Conservation (phyloP, 2,329 filamentous ascomycete genomes). For the Sporothrix dimorphospora region DNA sequence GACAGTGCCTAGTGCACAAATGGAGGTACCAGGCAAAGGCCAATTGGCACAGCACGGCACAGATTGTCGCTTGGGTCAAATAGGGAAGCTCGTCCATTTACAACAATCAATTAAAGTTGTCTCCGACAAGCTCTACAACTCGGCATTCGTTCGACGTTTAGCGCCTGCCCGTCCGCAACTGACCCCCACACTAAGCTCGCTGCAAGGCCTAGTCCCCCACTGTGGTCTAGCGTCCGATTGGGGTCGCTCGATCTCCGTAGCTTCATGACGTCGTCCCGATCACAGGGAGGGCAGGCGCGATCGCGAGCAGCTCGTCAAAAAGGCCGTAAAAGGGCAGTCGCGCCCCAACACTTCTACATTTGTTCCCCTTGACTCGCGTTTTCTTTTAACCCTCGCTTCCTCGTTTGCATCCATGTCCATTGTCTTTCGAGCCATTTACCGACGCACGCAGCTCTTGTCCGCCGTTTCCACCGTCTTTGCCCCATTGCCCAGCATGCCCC, state of each 20-base stretch:
- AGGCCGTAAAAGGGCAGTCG: background rate
- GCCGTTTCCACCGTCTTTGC: background rate
- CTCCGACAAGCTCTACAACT: too few species aligned
- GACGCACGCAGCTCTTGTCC: background rate
- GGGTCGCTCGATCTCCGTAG: constrained; percentile 6
- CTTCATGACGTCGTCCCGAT: background rate
- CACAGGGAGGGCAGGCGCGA: constrained; percentile 12
- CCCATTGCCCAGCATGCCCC: background rate
- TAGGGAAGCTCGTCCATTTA: background rate
- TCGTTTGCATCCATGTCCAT: background rate
- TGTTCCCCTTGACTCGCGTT: background rate
- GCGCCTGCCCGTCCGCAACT: background rate
- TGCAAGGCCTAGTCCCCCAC: background rate
- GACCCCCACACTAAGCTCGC: background rate
- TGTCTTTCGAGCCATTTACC: background rate
- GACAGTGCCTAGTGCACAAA: too few species aligned
- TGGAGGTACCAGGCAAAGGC: too few species aligned
- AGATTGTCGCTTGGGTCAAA: background rate
- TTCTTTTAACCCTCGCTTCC: too few species aligned
- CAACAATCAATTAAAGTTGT: too few species aligned
- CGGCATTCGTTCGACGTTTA: background rate
- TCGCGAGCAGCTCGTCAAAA: background rate
- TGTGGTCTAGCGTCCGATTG: background rate
- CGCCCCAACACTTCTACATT: too few species aligned
- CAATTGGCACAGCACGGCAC: too few species aligned